Percentiles rank a stretch among this genome's conserved stretches.
Conservation (phyloP, 1,284 basidiomycete genomes). For the Coniophora puteana region DNA sequence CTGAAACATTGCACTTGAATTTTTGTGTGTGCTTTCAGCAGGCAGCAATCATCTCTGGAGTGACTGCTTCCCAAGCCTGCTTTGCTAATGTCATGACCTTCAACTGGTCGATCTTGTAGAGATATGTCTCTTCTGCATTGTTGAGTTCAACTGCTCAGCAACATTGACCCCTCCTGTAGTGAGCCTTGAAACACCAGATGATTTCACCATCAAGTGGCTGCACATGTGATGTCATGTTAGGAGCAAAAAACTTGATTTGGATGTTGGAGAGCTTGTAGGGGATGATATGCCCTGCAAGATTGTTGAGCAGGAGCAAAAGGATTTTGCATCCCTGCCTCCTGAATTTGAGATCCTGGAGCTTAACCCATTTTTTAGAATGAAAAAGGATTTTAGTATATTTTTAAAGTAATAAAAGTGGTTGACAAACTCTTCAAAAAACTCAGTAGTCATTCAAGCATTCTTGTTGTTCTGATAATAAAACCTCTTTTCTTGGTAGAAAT, state of each 20-base stretch:
- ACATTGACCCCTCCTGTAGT: constrained; percentile 20
- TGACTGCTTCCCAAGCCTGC: constrained; percentile 20
- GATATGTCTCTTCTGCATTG: constrained; percentile 18
- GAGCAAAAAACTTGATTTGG: constrained; percentile 21
- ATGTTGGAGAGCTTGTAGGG: constrained; percentile 17
- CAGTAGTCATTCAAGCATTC: constrained; percentile 24
- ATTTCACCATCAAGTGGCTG: constrained; percentile 31
- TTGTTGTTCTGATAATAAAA: constrained; percentile 23
- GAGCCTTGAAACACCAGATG: constrained; percentile 30
- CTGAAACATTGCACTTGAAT: constrained; percentile 13
- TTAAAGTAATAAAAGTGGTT: constrained; percentile 1
- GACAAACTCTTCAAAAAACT: constrained; percentile 22
- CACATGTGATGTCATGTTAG: constrained; percentile 24
- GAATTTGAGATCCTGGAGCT: constrained; percentile 14
- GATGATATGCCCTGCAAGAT: constrained; percentile 19
- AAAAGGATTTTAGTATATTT: not conserved
- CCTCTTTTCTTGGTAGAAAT: constrained; percentile 11
- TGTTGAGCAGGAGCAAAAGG: constrained; percentile 22
- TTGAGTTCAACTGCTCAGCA: constrained; percentile 20
- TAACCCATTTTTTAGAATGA: constrained; percentile 13
- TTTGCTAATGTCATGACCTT: constrained; percentile 25
- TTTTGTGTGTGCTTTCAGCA: constrained; percentile 25
- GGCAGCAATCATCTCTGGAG: constrained; percentile 17
- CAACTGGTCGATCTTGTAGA: constrained; percentile 28
- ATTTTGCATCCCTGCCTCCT: constrained; percentile 9